Evolutionary conservation across 768 basidiomycete species (phyloP), one percentile per base, ranked within the genome.

Genomic region (Lactarius tabidus): DNA sequence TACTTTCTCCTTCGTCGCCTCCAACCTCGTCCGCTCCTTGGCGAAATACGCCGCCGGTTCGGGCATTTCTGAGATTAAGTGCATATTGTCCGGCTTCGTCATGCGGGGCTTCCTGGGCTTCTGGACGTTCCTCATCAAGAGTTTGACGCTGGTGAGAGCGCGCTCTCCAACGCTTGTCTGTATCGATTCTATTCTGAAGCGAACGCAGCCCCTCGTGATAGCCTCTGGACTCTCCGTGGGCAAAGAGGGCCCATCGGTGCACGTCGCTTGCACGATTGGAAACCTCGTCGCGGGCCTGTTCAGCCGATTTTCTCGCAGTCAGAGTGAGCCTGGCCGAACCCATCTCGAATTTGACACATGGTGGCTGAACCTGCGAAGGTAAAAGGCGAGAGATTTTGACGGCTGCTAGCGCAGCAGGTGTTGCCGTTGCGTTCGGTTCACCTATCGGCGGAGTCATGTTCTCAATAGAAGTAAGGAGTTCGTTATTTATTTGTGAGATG

Each of bases 11-110:
- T 93, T 92, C 73, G 80, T 89, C 17, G 91, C 95, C 6, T 91
- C 94, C 0, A 93, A 92, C 74, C 81, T 99, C 14, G 97, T 98
- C 62, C 83, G 85, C 60, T 86, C 86, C 10, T 85, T 95, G 71
- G 95, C 96, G 10, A 95, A 88, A 60, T 96, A 96, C 75, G 95
- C 97, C 17, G 97, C 97, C 23, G 95, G 97, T 6, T 98, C 95
- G 64, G 97, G 97, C 58, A 98, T 99, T 56, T 93, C 95, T 26
- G 97, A 99, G 76, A 98, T 99, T 77, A 99, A 98, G 72, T 97
- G 94, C 73, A 98, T 98, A 70, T 79, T 99, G 35, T 93, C 92
- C 10, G 97, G 97, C 4, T 99, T 99, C 77, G 82, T 95, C 70
- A 98, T 99, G 91, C 88, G 97, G 75, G 94, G 95, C 0, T 99